Evolutionary conservation across 768 basidiomycete species (phyloP), one percentile per base, ranked within the genome.

Genomic region (Tylopilus intermedius): DNA sequence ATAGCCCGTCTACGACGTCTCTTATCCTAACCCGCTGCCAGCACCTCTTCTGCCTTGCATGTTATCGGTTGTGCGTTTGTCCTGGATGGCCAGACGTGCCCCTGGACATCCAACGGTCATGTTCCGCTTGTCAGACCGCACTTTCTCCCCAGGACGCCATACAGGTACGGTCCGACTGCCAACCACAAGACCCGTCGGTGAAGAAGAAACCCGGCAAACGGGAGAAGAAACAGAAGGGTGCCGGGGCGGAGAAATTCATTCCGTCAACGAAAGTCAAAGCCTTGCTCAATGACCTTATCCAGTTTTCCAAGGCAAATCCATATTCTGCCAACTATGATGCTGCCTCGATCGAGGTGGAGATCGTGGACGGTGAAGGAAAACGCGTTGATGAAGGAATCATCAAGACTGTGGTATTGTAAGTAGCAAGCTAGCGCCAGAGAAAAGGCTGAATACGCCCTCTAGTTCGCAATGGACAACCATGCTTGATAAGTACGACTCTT

Each of bases 401-500:
- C 48, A 98, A 99, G 75, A 94, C 92, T 4, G 88, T 98, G 39
- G 94, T 98, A 48, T 98, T 98, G 90, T 97, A 67, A 69, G 93
- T 79, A 41, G 27, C 49, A 40, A 53, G 45, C 62, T 21, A 50
- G 59, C 50, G n/a, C 29, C 40, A 32, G 47, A 38, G 55, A 58
- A 49, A 50, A 42, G 43, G 45, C 60, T 65, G 26, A 61, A 44
- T 42, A 50, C 47, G 40, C 44, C 40, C 30, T 47, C 14, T 65
- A 94, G 91, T 70, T 94, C 91, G 5, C 92, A 94, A 67, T 95
- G 93, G 92, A 95, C 92, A 4, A 79, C 81, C 33, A 94, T 94
- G 92, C 82, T 94, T 35, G 90, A 93, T 71, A 90, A 91, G 84
- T 89, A 70, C 35, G 67, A n/a, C 30, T 35, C 14, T 45, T 24